Conservation (phyloP, 2,329 filamentous ascomycete species). For the Aspergillus fischeri region DNA sequence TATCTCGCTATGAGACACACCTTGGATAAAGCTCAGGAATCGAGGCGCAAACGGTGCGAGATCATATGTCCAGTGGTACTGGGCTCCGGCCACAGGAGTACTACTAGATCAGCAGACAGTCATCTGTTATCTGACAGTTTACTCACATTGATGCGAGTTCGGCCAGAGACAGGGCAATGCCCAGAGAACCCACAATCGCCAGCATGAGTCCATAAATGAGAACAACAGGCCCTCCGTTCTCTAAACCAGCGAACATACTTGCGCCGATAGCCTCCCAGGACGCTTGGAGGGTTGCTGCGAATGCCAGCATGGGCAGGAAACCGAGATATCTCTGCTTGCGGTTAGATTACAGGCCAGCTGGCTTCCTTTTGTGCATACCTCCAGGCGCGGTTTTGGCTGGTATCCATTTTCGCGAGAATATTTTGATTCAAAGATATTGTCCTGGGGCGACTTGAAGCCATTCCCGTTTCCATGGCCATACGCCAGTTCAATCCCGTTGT, state of each 20-base stretch:
- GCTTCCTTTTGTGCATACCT: not conserved
- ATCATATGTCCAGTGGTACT: conserved; percentile 36
- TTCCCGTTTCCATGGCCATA: not conserved
- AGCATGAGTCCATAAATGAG: conserved; percentile 26
- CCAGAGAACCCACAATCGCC: conserved; percentile 26
- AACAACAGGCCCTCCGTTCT: conserved; percentile 24
- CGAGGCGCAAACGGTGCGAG: conserved; percentile 22
- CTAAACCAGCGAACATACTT: conserved; percentile 11
- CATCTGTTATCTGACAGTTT: not conserved
- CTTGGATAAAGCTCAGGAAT: conserved; percentile 23
- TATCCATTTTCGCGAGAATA: not conserved
- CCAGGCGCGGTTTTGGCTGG: conserved; percentile 1
- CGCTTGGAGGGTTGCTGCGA: conserved; percentile 29
- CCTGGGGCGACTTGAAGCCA: not conserved
- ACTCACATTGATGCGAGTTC: conserved; percentile 32
- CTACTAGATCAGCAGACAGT: conserved; percentile 12
- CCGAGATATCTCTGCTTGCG: conserved; percentile 16
- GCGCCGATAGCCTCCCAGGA: conserved; percentile 28
- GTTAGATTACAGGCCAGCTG: not conserved
- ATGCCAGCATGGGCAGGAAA: conserved; percentile 29
- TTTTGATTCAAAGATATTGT: not conserved
- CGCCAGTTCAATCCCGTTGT: not conserved
- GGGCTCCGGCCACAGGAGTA: conserved; percentile 24
- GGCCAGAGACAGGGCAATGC: conserved; percentile 27
- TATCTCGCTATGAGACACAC: conserved; percentile 9